A percentile compares a stretch with the other conserved stretches of the same genome.
These are phyloP conservation scores for Parastagonospora nodorum DNA, from an alignment of 2,329 filamentous ascomycete genomes.

Conservation along the genomic window DNA sequence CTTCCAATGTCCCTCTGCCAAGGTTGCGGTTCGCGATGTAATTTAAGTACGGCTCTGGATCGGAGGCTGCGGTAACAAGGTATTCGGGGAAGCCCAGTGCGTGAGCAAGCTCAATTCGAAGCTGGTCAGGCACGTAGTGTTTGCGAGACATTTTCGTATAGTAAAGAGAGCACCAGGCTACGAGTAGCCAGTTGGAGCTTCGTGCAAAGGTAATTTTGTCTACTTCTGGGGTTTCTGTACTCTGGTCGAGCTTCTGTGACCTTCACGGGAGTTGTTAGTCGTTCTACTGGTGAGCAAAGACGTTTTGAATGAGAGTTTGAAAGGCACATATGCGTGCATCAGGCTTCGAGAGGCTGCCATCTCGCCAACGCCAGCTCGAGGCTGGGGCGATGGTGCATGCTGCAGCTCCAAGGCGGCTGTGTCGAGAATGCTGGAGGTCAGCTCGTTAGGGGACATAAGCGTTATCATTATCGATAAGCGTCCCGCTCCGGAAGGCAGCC, in stretches of 20 bases:
- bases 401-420: not conserved
- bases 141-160: not conserved
- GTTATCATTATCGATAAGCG: not conserved
- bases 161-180: not conserved
- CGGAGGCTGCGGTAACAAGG: slow-evolving; percentile 5
- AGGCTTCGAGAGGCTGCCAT: slow-evolving; percentile 3
- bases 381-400: slow-evolving; percentile 6
- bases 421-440: not conserved
- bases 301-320: slow-evolving; percentile 2
- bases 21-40: slow-evolving; percentile 22
- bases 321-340: not conserved
- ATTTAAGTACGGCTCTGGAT: slow-evolving; percentile 25
- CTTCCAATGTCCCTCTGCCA: slow-evolving; percentile 8
- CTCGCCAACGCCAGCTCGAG: not conserved
- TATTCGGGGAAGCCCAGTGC: slow-evolving; percentile 14
- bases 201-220: no score
- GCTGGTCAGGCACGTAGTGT: not conserved
- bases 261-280: no score
- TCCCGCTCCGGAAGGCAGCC: no score
- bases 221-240: no score
- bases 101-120: slow-evolving; percentile 14
- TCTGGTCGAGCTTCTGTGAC: no score
- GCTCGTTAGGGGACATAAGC: not conserved
- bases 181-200: no score
- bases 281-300: not conserved